phyloP scores from a whole-genome alignment of 2,329 filamentous ascomycete genomes.

The Amauroascus niger region DNA sequence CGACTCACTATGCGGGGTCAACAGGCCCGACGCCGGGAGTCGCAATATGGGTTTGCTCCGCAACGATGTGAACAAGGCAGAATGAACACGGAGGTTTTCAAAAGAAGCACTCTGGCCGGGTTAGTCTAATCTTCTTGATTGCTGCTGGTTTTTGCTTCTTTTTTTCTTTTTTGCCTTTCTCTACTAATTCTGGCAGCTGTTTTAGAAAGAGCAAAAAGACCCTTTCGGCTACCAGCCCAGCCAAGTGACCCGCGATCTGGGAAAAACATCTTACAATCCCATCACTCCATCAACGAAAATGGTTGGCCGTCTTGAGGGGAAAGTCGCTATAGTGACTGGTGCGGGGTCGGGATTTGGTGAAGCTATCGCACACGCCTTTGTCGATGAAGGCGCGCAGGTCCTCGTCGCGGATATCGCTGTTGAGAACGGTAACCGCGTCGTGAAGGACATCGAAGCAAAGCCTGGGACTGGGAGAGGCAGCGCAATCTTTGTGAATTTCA shows the following conservation, averaged over 20 bases:
- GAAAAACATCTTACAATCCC: background rate
- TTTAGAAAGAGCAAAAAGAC: background rate
- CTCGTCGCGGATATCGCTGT: constrained; percentile 23
- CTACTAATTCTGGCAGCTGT: background rate
- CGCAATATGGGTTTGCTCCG: background rate
- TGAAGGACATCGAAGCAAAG: constrained; percentile 13
- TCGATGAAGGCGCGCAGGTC: constrained; percentile 24
- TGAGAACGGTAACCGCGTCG: constrained; percentile 13
- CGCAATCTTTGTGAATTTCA: constrained; percentile 14
- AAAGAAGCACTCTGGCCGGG: background rate
- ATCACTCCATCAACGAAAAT: background rate
- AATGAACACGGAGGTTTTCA: background rate
- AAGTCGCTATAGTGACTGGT: constrained; percentile 37
- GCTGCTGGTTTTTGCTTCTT: background rate
- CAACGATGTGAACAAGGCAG: background rate
- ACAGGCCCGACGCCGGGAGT: background rate
- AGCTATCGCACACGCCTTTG: constrained; percentile 25
- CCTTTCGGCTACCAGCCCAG: too few species aligned
- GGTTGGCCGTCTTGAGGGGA: constrained; percentile 30
- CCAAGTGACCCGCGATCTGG: background rate
- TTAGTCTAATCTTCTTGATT: background rate
- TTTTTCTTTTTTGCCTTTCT: too few species aligned
- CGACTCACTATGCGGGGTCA: background rate
- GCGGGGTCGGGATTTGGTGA: constrained; percentile 24
- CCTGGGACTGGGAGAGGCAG: background rate